Percentiles rank a stretch among this genome's conserved stretches.
Evolutionary conservation across 192 early-diverging fungal species (phyloP).

Genomic region (Coemansia sp.): DNA sequence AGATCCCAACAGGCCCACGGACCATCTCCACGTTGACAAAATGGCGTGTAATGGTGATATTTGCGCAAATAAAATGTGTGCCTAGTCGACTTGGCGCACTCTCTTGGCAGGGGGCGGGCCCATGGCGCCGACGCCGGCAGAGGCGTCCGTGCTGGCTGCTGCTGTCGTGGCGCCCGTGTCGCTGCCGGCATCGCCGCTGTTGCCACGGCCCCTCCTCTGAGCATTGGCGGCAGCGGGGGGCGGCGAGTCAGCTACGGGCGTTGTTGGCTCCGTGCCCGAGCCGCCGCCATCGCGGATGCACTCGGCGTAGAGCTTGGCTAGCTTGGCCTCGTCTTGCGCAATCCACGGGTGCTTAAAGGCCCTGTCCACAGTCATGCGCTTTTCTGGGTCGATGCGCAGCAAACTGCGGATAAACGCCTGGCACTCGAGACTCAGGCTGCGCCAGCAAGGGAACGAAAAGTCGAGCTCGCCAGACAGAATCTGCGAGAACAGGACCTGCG

Average conservation of each 20-base stretch:
- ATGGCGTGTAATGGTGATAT: neutral
- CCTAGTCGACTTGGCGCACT: conserved; percentile 11
- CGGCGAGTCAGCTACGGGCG: conserved; percentile 15
- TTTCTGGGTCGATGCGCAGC: conserved; percentile 42
- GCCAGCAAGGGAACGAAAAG: conserved; percentile 55
- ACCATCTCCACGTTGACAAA: neutral
- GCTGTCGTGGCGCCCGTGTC: neutral
- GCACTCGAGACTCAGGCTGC: conserved; percentile 45
- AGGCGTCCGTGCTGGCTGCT: neutral
- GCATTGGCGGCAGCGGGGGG: neutral
- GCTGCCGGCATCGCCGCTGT: conserved; percentile 1
- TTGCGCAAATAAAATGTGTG: neutral
- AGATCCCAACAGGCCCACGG: too few species aligned
- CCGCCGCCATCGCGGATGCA: conserved; percentile 4
- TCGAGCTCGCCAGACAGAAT: conserved; percentile 52
- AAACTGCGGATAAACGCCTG: conserved; percentile 49
- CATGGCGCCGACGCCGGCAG: conserved; percentile 18
- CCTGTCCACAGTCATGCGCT: conserved; percentile 58
- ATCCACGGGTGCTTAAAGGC: conserved; percentile 66
- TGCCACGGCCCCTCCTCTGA: neutral
- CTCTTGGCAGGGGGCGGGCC: conserved; percentile 46
- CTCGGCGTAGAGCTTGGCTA: conserved; percentile 53
- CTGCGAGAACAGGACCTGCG: conserved; percentile 44
- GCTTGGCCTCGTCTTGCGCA: conserved; percentile 30
- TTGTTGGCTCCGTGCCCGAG: conserved; percentile 1